A percentile compares a stretch with the other conserved stretches of the same genome.
Conservation (phyloP, 2,329 filamentous ascomycete species). For the Tolypocladium tropicale region DNA sequence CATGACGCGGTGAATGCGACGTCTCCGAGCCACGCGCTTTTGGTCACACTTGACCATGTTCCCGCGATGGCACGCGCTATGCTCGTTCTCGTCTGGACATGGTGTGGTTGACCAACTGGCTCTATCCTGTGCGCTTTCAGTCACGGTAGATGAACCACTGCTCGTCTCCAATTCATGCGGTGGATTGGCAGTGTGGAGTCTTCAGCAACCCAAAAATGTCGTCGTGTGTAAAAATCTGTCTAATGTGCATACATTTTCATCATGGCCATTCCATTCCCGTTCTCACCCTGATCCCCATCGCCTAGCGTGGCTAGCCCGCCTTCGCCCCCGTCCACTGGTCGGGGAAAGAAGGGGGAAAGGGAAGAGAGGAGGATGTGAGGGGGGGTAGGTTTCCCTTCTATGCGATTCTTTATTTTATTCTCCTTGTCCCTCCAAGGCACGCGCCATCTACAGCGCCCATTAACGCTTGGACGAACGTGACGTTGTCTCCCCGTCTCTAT, state of each 20-base stretch:
- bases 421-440: slow-evolving; percentile 1
- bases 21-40: no score
- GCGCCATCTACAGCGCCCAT: slow-evolving; percentile 4
- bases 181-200: background rate
- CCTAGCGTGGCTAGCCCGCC: background rate
- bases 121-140: background rate
- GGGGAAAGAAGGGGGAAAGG: no score
- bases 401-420: slow-evolving; percentile 6
- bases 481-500: slow-evolving; percentile 13
- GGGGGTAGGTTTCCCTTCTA: no score
- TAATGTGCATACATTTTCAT: slow-evolving; percentile 4
- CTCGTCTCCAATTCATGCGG: background rate
- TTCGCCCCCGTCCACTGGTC: no score
- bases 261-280: slow-evolving; percentile 1
- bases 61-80: background rate
- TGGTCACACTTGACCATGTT: no score
- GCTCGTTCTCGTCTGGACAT: no score
- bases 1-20: no score
- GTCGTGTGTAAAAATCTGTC: background rate
- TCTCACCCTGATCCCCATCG: background rate
- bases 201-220: background rate
- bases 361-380: no score
- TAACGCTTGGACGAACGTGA: slow-evolving; percentile 1
- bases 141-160: background rate
- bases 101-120: background rate